Evolutionary conservation across 179 eudicot genomes (phyloP).

Genomic region (Camellia oleifera): DNA sequence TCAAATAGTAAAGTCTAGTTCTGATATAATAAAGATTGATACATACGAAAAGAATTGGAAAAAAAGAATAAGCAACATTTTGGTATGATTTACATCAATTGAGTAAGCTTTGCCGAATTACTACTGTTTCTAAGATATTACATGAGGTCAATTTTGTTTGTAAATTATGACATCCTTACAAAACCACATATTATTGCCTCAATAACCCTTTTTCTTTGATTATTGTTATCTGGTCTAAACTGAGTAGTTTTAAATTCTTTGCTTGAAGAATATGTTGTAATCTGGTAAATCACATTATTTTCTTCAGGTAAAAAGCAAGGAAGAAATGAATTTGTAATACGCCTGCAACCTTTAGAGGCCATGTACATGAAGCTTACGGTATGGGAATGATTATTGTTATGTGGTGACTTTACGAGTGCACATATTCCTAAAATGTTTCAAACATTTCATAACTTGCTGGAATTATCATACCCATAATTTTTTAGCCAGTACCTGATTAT

Average conservation of each 20-base stretch:
- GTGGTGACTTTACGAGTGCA: not conserved
- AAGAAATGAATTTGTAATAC: constrained; percentile 93
- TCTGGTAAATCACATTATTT: constrained; percentile 1
- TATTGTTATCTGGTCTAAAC: not conserved
- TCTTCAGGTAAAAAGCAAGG: constrained; percentile 89
- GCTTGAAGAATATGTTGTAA: not conserved
- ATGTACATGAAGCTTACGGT: constrained; percentile 99
- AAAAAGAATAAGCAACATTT: not conserved
- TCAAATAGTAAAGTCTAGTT: not conserved
- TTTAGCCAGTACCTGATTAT: not conserved
- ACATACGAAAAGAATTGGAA: not conserved
- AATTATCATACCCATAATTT: not conserved
- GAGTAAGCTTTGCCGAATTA: not conserved
- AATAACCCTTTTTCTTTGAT: not conserved
- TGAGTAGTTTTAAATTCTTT: not conserved
- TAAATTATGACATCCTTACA: not conserved
- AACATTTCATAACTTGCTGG: not conserved
- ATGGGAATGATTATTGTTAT: constrained; percentile 24
- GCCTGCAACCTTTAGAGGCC: constrained; percentile 92
- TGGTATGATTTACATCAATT: not conserved
- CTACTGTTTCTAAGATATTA: no score
- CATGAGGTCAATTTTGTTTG: not conserved
- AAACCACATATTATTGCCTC: not conserved
- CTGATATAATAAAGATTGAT: not conserved
- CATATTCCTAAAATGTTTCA: not conserved